Conservation (phyloP, 2,329 filamentous ascomycete species). For the Didymella arachidicola region DNA sequence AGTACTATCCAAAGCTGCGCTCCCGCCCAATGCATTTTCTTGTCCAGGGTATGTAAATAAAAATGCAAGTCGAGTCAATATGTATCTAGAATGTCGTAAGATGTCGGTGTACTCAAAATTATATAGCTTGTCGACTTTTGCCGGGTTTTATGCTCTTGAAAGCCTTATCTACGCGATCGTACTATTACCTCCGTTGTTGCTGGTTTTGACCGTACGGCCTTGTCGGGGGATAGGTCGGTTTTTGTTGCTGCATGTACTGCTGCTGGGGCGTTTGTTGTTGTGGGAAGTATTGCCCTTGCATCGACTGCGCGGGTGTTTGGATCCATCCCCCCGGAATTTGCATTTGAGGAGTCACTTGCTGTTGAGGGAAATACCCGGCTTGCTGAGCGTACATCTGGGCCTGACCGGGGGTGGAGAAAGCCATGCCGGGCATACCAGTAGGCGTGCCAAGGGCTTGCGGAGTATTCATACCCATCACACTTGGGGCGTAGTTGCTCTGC, state of each 20-base stretch:
- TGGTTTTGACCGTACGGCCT: slow-evolving; percentile 42
- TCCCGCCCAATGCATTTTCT: slow-evolving; percentile 10
- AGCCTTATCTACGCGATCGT: slow-evolving; percentile 7
- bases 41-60: slow-evolving; percentile 8
- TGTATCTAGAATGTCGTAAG: slow-evolving; percentile 14
- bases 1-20: slow-evolving; percentile 7
- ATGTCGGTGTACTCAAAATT: slow-evolving; percentile 6
- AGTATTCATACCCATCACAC: slow-evolving; percentile 31
- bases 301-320: slow-evolving; percentile 36
- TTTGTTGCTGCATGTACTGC: slow-evolving; percentile 21
- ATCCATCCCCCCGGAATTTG: slow-evolving; percentile 41
- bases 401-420: slow-evolving; percentile 40
- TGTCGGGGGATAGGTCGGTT: slow-evolving; percentile 33
- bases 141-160: slow-evolving; percentile 6
- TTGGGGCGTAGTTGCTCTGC: slow-evolving; percentile 36
- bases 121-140: neutral
- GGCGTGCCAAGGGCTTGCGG: slow-evolving; percentile 31
- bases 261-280: slow-evolving; percentile 23
- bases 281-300: slow-evolving; percentile 40
- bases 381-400: slow-evolving; percentile 43
- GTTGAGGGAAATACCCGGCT: slow-evolving; percentile 39
- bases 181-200: slow-evolving; percentile 25
- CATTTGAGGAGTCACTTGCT: slow-evolving; percentile 35
- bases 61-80: slow-evolving; percentile 7
- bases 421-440: slow-evolving; percentile 33